phyloP scores from a whole-genome alignment of 2,329 filamentous ascomycete species.

The Aspergillus niger region DNA sequence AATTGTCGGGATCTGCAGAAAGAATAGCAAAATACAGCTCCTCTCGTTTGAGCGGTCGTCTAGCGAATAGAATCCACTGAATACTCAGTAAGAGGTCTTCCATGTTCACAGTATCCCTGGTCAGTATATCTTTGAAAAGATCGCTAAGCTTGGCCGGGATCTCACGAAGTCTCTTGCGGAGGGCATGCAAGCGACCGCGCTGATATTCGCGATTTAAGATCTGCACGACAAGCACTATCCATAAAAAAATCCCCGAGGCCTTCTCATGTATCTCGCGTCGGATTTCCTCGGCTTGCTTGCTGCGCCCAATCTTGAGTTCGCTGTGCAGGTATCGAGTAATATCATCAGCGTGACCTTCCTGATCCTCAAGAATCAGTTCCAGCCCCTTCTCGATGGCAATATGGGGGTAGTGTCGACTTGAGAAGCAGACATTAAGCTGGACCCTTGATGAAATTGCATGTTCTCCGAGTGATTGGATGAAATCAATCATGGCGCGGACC shows the following conservation, averaged over 20 bases:
- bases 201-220: conserved; percentile 48
- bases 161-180: conserved; percentile 39
- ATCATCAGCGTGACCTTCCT: conserved; percentile 42
- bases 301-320: conserved; percentile 30
- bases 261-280: conserved; percentile 37
- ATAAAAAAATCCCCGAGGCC: conserved; percentile 49
- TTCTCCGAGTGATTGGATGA: conserved; percentile 34
- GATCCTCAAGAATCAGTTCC: conserved; percentile 40
- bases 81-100: conserved; percentile 49
- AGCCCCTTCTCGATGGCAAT: conserved; percentile 35
- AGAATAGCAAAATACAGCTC: conserved; percentile 10
- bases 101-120: conserved; percentile 47
- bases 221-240: conserved; percentile 46
- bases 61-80: conserved; percentile 56
- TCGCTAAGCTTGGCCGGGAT: conserved; percentile 44
- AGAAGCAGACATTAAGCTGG: conserved; percentile 37
- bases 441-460: conserved; percentile 9
- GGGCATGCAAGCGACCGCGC: conserved; percentile 28
- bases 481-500: conserved; percentile 38
- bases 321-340: conserved; percentile 39
- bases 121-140: conserved; percentile 48
- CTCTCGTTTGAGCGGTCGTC: conserved; percentile 1
- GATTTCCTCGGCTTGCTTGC: conserved; percentile 27
- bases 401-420: conserved; percentile 47
- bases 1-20: not conserved